These are phyloP conservation scores for Dictyostelium capitatum DNA, from an alignment of 78 protist genomes.

Conservation along the genomic window DNA sequence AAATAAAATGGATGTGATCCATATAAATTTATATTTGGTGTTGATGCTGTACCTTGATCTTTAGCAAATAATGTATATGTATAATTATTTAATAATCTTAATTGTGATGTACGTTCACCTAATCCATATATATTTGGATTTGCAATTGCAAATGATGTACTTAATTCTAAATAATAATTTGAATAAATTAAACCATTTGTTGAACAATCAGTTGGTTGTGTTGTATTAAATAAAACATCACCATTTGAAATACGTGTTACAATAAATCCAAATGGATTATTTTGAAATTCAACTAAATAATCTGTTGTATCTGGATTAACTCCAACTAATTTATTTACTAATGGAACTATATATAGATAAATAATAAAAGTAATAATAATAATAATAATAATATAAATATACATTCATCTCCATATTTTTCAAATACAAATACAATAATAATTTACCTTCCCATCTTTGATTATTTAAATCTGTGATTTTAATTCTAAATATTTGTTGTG, in stretches of 20 bases:
- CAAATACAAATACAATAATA: neutral
- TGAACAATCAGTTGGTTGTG: conserved; percentile 45
- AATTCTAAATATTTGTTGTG: conserved; percentile 48
- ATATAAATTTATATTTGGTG: conserved; percentile 76
- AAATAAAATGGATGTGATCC: conserved; percentile 92
- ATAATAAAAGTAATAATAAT: neutral
- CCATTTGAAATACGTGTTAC: conserved; percentile 32
- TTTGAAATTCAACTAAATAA: conserved; percentile 6
- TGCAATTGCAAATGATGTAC: conserved; percentile 21
- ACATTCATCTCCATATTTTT: neutral
- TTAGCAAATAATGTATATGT: conserved; percentile 70
- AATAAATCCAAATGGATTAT: conserved; percentile 34
- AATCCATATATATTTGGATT: conserved; percentile 84
- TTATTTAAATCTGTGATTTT: conserved; percentile 71
- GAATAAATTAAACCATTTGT: conserved; percentile 70
- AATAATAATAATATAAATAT: neutral
- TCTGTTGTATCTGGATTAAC: conserved; percentile 9
- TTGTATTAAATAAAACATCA: conserved; percentile 48
- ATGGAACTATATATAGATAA: neutral
- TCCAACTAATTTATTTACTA: neutral
- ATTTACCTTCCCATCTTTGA: conserved; percentile 65
- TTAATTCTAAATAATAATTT: conserved; percentile 76
- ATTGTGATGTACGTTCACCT: conserved; percentile 82
- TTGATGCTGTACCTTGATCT: conserved; percentile 77
- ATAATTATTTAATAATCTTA: conserved; percentile 45